phyloP scores from a whole-genome alignment of 1,284 basidiomycete species.

The Coniophora puteana region DNA sequence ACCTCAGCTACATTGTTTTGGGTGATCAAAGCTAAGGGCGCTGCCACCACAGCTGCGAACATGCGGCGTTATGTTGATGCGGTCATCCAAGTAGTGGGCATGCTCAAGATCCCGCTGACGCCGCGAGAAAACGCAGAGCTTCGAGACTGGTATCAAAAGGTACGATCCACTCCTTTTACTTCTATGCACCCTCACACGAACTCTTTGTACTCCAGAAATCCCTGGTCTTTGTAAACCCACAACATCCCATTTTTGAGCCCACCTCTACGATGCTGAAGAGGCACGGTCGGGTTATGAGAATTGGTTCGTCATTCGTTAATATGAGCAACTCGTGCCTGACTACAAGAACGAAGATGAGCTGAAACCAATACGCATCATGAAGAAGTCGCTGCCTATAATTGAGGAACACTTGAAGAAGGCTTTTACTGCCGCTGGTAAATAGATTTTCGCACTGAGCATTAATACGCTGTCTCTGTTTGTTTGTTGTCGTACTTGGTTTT shows the following conservation, averaged over 20 bases:
- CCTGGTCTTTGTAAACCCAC: conserved; percentile 56
- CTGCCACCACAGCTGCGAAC: conserved; percentile 33
- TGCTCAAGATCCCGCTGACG: conserved; percentile 51
- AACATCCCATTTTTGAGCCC: conserved; percentile 47
- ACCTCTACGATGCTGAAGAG: conserved; percentile 51
- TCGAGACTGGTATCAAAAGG: conserved; percentile 63
- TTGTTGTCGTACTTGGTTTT: not conserved
- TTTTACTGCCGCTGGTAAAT: conserved; percentile 10
- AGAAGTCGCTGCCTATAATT: conserved; percentile 58
- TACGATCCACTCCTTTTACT: conserved; percentile 25
- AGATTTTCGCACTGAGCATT: conserved; percentile 10
- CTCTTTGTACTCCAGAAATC: conserved; percentile 48
- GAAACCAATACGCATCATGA: conserved; percentile 59
- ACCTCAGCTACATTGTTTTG: not conserved
- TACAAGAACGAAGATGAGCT: conserved; percentile 43
- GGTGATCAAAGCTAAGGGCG: conserved; percentile 6
- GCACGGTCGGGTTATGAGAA: conserved; percentile 55
- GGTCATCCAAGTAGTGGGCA: conserved; percentile 76
- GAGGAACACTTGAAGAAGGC: conserved; percentile 42
- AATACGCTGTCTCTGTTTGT: not conserved
- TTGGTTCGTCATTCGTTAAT: conserved; percentile 38
- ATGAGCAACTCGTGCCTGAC: conserved; percentile 4
- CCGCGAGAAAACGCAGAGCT: conserved; percentile 50
- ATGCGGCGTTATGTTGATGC: conserved; percentile 63
- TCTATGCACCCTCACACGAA: conserved; percentile 2